Conservation (phyloP, 2,329 filamentous ascomycete species). For the Triangularia verruculosa region DNA sequence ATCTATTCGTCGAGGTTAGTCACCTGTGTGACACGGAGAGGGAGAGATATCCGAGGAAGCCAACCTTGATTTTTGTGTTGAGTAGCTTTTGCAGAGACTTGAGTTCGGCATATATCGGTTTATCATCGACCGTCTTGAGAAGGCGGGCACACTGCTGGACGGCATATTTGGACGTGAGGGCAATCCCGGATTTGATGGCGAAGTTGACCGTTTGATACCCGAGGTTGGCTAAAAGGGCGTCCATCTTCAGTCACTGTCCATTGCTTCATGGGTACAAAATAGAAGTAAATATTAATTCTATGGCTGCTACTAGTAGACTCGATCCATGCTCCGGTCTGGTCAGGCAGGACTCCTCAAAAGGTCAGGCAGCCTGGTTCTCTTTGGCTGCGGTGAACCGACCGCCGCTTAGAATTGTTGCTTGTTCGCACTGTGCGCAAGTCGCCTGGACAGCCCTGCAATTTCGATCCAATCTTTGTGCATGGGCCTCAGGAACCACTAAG, state of each 20-base stretch:
- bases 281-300: neutral
- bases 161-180: slow-evolving; percentile 82
- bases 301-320: neutral
- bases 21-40: neutral
- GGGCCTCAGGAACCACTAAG: neutral
- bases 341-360: neutral
- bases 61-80: slow-evolving; percentile 78
- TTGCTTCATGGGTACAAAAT: slow-evolving; percentile 13
- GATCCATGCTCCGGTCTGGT: neutral
- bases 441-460: neutral
- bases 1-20: slow-evolving; percentile 49
- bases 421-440: slow-evolving; percentile 4
- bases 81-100: slow-evolving; percentile 68
- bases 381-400: neutral
- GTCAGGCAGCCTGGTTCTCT: neutral
- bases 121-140: slow-evolving; percentile 72
- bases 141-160: slow-evolving; percentile 76
- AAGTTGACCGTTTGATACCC: slow-evolving; percentile 81
- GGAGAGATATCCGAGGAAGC: neutral
- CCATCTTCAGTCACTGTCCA: slow-evolving; percentile 55
- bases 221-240: slow-evolving; percentile 55
- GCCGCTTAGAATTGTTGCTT: neutral
- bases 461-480: neutral
- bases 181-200: slow-evolving; percentile 83
- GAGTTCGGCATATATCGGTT: slow-evolving; percentile 65